A percentile compares a stretch with the other conserved stretches of the same genome.
These are phyloP conservation scores for Cystoderma amianthinum DNA, from an alignment of 768 basidiomycete species.

Conservation along the genomic window DNA sequence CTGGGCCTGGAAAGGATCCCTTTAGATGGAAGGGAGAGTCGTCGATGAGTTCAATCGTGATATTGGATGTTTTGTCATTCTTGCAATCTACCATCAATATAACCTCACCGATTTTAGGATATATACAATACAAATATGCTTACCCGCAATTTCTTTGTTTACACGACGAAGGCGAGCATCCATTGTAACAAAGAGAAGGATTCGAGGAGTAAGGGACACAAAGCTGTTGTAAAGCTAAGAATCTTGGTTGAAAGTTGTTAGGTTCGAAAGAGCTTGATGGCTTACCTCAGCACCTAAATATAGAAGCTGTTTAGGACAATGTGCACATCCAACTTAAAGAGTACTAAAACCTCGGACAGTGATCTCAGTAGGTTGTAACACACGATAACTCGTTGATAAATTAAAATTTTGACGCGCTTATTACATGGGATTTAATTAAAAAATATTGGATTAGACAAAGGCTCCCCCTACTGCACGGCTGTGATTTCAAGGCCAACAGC, in stretches of 20 bases:
- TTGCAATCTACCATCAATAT: constrained; percentile 67
- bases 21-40: constrained; percentile 88
- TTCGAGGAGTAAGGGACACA: no score
- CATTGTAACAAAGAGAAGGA: constrained; percentile 32
- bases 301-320: constrained; percentile 1
- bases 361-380: no score
- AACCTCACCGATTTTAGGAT: not conserved
- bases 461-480: no score
- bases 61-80: constrained; percentile 87
- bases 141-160: constrained; percentile 90
- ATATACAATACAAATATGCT: constrained; percentile 9
- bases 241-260: constrained; percentile 1
- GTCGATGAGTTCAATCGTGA: constrained; percentile 82
- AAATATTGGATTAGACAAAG: no score
- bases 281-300: constrained; percentile 5
- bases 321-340: not conserved
- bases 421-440: not conserved
- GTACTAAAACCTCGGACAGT: not conserved
- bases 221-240: no score
- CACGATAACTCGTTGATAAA: no score
- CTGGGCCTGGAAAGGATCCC: constrained; percentile 87
- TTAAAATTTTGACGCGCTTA: no score
- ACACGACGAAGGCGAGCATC: constrained; percentile 87
- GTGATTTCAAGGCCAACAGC: not conserved
- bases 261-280: constrained; percentile 2